Evolutionary conservation across 2,329 filamentous ascomycete species (phyloP).

Genomic region (Colletotrichum australisinense): DNA sequence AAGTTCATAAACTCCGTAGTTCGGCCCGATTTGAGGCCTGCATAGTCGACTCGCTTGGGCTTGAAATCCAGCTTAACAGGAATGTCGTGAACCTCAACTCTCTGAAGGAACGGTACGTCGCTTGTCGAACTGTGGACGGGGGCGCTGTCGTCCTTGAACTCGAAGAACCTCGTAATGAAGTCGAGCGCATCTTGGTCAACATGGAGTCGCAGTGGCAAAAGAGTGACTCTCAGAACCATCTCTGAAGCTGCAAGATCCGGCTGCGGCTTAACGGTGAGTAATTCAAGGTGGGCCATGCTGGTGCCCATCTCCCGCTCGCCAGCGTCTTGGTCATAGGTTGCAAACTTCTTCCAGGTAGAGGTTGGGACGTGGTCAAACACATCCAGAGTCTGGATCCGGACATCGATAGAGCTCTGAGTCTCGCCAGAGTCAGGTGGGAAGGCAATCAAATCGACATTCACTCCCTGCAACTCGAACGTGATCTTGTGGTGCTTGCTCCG

Average conservation of each 20-base stretch:
- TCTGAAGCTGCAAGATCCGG: constrained; percentile 88
- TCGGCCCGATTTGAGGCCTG: constrained; percentile 88
- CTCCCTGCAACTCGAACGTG: constrained; percentile 88
- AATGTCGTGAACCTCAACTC: constrained; percentile 87
- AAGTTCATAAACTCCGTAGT: constrained; percentile 99
- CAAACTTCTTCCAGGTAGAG: constrained; percentile 98
- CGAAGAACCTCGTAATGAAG: constrained; percentile 97
- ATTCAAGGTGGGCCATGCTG: constrained; percentile 90
- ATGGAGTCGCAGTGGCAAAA: constrained; percentile 89
- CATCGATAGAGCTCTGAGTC: constrained; percentile 87
- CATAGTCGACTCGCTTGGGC: constrained; percentile 97
- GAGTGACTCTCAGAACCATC: constrained; percentile 81
- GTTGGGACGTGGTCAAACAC: constrained; percentile 95
- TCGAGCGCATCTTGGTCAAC: constrained; percentile 98
- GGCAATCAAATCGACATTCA: constrained; percentile 83
- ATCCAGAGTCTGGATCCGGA: constrained; percentile 85
- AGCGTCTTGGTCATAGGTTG: constrained; percentile 89
- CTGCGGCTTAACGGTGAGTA: constrained; percentile 89
- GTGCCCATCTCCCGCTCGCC: constrained; percentile 88
- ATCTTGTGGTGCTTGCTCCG: constrained; percentile 95
- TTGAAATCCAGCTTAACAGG: constrained; percentile 93
- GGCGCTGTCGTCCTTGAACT: constrained; percentile 86
- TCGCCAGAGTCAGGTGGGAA: constrained; percentile 83
- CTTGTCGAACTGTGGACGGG: constrained; percentile 68
- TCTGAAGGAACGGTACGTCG: constrained; percentile 88